These are phyloP conservation scores for Picochlorum costavermella DNA, from an alignment of 139 green algal species.

Conservation along the genomic window DNA sequence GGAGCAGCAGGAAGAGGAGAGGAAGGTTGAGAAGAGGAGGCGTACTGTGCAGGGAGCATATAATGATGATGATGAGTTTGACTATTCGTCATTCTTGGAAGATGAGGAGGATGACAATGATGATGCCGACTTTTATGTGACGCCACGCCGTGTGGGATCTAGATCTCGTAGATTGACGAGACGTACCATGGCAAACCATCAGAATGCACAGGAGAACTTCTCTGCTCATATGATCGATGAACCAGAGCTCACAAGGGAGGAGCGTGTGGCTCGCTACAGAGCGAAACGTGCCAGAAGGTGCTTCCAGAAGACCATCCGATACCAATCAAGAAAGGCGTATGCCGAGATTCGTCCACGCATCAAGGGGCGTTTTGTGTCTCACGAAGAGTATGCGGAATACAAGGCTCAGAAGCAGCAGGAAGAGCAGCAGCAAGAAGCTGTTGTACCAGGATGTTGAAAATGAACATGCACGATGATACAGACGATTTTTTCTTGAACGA, in stretches of 20 bases:
- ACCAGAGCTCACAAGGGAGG: conserved; percentile 11
- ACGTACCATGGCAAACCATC: neutral
- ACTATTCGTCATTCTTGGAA: neutral
- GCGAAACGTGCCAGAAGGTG: conserved; percentile 20
- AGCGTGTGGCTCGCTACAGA: conserved; percentile 23
- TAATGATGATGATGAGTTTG: neutral
- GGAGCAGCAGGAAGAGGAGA: too few species aligned
- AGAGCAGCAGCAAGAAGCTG: neutral
- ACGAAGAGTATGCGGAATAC: conserved; percentile 27
- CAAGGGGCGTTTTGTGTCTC: conserved; percentile 34
- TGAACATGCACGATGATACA: conserved; percentile 10
- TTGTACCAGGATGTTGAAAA: neutral
- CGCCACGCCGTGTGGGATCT: neutral
- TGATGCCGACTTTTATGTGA: conserved; percentile 1
- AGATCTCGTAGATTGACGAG: neutral
- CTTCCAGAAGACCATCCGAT: conserved; percentile 27
- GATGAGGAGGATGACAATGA: neutral
- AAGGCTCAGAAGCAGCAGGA: neutral
- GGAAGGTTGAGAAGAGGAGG: too few species aligned
- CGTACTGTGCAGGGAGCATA: neutral
- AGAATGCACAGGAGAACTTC: neutral
- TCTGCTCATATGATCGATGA: neutral
- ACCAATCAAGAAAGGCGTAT: conserved; percentile 31
- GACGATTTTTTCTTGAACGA: conserved; percentile 4
- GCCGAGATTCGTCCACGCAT: conserved; percentile 32